Conservation (phyloP, 75 land plant genomes). For the Chamaecyparis obtusa region DNA sequence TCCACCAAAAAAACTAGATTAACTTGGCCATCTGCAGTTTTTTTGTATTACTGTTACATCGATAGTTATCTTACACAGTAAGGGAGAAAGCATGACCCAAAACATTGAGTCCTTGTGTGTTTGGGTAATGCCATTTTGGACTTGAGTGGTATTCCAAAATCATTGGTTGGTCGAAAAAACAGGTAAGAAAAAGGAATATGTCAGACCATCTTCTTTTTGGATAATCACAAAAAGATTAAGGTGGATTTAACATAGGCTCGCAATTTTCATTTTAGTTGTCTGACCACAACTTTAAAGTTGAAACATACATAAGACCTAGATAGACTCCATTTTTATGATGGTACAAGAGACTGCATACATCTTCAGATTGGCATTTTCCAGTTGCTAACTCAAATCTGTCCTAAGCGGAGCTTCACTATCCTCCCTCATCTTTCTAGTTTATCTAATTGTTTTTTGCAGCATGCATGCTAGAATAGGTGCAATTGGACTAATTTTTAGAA, state of each 20-base stretch:
- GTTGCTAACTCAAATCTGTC: background rate
- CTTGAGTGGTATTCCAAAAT: background rate
- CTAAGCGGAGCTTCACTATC: background rate
- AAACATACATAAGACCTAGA: background rate
- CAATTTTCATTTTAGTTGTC: background rate
- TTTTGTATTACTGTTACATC: background rate
- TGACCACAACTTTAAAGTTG: background rate
- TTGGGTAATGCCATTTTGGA: background rate
- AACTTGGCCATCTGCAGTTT: background rate
- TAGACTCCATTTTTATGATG: background rate
- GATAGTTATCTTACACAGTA: background rate
- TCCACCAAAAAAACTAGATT: background rate
- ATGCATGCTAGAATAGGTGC: background rate
- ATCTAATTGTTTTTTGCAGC: background rate
- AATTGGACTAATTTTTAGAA: background rate
- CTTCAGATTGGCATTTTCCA: background rate
- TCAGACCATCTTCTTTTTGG: background rate
- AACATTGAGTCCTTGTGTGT: background rate
- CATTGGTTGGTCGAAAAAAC: background rate
- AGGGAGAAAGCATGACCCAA: background rate
- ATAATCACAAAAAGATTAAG: background rate
- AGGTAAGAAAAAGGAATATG: background rate
- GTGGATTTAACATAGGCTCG: background rate
- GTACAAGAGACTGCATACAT: background rate
- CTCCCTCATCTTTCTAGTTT: slow-evolving; percentile 1